A percentile compares a stretch with the other conserved stretches of the same genome.
Evolutionary conservation across 148 eudicot genomes (phyloP).

Genomic region (Rhododendron griersonianum): DNA sequence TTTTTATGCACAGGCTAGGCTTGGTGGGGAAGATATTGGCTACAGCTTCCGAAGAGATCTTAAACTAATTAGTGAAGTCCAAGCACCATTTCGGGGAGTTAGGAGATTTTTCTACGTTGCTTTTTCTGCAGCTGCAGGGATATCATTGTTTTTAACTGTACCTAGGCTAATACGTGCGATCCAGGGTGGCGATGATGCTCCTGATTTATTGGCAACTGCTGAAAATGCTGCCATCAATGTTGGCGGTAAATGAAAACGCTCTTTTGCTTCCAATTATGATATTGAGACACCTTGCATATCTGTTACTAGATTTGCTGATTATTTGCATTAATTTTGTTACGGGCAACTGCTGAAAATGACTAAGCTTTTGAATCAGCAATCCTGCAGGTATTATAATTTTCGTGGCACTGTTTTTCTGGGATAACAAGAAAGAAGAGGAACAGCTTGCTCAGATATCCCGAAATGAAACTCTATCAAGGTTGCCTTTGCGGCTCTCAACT

Average conservation of each 20-base stretch:
- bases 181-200: constrained; percentile 80
- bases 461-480: constrained; percentile 83
- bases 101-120: constrained; percentile 91
- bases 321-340: background rate
- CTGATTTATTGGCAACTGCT: constrained; percentile 66
- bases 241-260: constrained; percentile 51
- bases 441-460: constrained; percentile 88
- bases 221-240: constrained; percentile 76
- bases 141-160: constrained; percentile 67
- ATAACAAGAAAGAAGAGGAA: constrained; percentile 95
- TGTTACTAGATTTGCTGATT: background rate
- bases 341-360: constrained; percentile 26
- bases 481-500: constrained; percentile 96
- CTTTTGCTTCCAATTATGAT: background rate
- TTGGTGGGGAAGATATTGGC: constrained; percentile 97
- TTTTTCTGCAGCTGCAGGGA: constrained; percentile 93
- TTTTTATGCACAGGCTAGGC: constrained; percentile 53
- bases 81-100: constrained; percentile 98
- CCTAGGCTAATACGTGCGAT: constrained; percentile 76
- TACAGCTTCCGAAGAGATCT: constrained; percentile 93
- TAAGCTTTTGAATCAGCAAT: constrained; percentile 55
- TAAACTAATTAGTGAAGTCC: constrained; percentile 98
- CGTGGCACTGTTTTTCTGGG: constrained; percentile 84
- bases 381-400: constrained; percentile 71
- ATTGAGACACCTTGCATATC: background rate